phyloP scores from a whole-genome alignment of 1,284 basidiomycete genomes.

The Sporisorium exsertum region DNA sequence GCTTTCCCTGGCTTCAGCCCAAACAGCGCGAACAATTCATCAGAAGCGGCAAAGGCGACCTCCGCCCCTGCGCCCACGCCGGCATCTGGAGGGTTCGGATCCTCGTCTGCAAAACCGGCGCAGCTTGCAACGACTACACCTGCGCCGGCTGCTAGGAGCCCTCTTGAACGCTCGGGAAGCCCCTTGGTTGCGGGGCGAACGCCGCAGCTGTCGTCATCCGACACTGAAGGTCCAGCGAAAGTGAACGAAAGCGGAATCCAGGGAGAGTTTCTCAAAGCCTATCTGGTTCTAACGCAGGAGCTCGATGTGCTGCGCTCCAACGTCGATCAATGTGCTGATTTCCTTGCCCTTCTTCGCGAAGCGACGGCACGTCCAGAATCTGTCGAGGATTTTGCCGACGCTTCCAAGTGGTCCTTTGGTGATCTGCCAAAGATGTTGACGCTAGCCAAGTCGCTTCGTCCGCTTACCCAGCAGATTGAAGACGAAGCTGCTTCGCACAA shows the following conservation, averaged over 20 bases:
- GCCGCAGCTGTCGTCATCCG: conserved; percentile 30
- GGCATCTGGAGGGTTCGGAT: conserved; percentile 12
- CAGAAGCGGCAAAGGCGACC: conserved; percentile 6
- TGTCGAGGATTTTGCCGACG: conserved; percentile 54
- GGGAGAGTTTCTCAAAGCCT: conserved; percentile 64
- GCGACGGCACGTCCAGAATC: conserved; percentile 39
- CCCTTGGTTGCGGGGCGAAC: conserved; percentile 24
- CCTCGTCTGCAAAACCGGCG: conserved; percentile 13
- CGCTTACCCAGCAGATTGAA: conserved; percentile 37
- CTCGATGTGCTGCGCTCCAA: conserved; percentile 57
- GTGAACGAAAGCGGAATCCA: conserved; percentile 63
- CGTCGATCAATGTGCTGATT: conserved; percentile 55
- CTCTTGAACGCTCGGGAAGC: conserved; percentile 8
- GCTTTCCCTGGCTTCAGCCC: conserved; percentile 30
- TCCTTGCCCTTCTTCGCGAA: conserved; percentile 64
- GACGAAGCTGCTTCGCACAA: conserved; percentile 56
- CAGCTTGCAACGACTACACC: conserved; percentile 7
- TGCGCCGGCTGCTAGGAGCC: conserved; percentile 2
- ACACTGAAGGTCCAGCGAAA: conserved; percentile 28
- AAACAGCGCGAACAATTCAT: neutral
- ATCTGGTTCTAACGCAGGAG: conserved; percentile 70
- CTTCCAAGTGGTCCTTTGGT: conserved; percentile 69
- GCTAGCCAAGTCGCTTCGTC: conserved; percentile 53
- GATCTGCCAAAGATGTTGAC: conserved; percentile 64
- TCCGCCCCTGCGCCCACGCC: conserved; percentile 10